Base-by-base conservation (phyloP, 1,284 basidiomycete species). In the Trichosporon faecale region DNA sequence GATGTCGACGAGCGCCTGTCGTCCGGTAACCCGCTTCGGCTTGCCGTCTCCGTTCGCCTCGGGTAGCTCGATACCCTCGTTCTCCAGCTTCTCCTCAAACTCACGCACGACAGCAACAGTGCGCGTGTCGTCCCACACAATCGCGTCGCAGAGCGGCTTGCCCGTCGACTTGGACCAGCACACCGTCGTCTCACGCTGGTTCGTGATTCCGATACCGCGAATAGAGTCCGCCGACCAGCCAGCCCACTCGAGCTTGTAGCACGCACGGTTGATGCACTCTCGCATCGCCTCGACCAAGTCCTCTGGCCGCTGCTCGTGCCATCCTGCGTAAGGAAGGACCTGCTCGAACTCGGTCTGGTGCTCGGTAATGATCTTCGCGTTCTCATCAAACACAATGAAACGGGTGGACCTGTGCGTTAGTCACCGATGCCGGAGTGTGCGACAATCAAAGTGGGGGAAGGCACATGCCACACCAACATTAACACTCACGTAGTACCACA, bases 181-280 rank as follows among this genome's bases (percentile, higher is more conserved):
- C 21, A 98, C 90, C 1, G 95, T 91, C 4, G 97, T 99, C 83
- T 99, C 96, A 70, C 97, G 90, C 85, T 99, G 96, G 82, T 98
- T 99, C 65, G 96, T 98, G 84, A 99, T 93, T 93, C 93, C 96
- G 75, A 99, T 93, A 71, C 92, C 92, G 84, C 95, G 96, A 81
- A 99, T 86, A 80, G 93, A 92, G 77, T 88, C 89, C 14, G 88
- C 85, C 88, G 90, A 93, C 79, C 79, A 82, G 2, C 94, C 93
- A 21, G 87, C 85, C 65, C 85, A 85, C 79, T 95, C 91, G 74
- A 99, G 86, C 72, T 88, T 86, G 76, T 89, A 87, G 67, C 91
- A 86, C 6, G 93, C 90, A 70, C 88, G 87, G 65, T 88, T 87
- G 74, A 98, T 92, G 83, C 93, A 95, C 68, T 86, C 85, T 68